Base-by-base conservation (phyloP, 176 grass and related monocot species). In the Panicum miliaceum region DNA sequence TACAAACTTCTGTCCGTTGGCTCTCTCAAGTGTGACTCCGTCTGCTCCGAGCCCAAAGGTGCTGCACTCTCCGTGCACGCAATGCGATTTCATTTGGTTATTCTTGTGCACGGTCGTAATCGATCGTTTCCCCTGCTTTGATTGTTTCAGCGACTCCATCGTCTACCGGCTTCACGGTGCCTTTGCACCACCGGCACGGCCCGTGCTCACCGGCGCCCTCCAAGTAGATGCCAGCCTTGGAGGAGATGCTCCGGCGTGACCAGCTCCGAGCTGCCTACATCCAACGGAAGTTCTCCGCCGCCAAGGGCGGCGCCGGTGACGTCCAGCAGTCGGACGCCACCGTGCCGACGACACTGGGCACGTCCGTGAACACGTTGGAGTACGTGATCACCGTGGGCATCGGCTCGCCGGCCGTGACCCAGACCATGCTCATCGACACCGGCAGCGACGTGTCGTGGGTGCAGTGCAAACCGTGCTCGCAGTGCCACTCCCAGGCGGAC, bases 361-460 rank as follows among this genome's bases (percentile, higher is more conserved):
- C 11, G 12, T 64, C 88, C 6, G 23, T 91, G 64, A 22, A 84
- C 60, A 89, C 88, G 19, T 36, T 87, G 63, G 87, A 96, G 73
- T 96, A 96, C 76, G 60, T 96, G 35, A 85, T 92, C 37, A 60
- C 86, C 36, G 81, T 96, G 5, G 52, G 73, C 0, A 13, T 96
- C 22, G 93, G 93, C 41, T 85, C 88, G 34, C 88, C 80, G n/a
- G 66, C 23, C 5, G 79, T 37, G 71, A 62, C 46, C 27, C 89
- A 83, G 73, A 82, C 61, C 6, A 36, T 96, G 73, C 42, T 59
- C 73, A 92, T 96, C 22, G 94, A 96, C 91, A 89, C 88, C 20
- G 94, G 88, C 73, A 96, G 91, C 79, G 94, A 96, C 60, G 84
- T 96, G 59, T 91, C 94, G 1, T 96, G 94, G 94, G 88, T 96